phyloP scores from a whole-genome alignment of 2,329 filamentous ascomycete genomes.

The Colletotrichum graminicola region DNA sequence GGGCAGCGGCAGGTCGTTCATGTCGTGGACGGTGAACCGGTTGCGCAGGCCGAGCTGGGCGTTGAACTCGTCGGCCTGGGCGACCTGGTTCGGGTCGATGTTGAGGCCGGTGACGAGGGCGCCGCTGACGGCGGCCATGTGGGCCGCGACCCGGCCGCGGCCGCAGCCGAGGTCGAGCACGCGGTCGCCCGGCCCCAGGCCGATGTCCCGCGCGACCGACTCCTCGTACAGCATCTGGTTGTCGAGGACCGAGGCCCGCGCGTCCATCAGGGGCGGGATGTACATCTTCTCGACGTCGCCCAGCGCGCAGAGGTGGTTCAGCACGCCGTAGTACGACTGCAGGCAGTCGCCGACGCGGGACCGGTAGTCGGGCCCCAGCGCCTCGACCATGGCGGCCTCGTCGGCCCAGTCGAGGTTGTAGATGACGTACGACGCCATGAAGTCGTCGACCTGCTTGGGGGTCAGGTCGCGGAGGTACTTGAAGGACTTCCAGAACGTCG shows the following conservation, averaged over 20 bases:
- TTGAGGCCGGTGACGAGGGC: slow-evolving; percentile 64
- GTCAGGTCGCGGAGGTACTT: slow-evolving; percentile 62
- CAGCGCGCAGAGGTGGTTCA: slow-evolving; percentile 67
- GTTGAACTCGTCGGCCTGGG: slow-evolving; percentile 60
- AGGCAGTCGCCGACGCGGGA: slow-evolving; percentile 64
- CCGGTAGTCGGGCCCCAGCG: slow-evolving; percentile 62
- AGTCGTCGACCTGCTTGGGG: slow-evolving; percentile 65
- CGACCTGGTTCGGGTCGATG: slow-evolving; percentile 66
- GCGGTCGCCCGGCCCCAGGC: slow-evolving; percentile 57
- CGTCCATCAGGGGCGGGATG: slow-evolving; percentile 66
- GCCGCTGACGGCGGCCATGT: slow-evolving; percentile 63
- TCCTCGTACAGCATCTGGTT: slow-evolving; percentile 67
- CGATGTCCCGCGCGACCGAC: slow-evolving; percentile 61
- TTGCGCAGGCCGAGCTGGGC: slow-evolving; percentile 57
- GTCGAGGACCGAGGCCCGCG: slow-evolving; percentile 60
- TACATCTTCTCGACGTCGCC: slow-evolving; percentile 71
- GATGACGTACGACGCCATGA: slow-evolving; percentile 68
- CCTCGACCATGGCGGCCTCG: slow-evolving; percentile 60
- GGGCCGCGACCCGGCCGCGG: slow-evolving; percentile 65
- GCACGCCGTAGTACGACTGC: slow-evolving; percentile 64
- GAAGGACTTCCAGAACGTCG: slow-evolving; percentile 63
- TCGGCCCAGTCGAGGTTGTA: slow-evolving; percentile 68
- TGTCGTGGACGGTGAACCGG: slow-evolving; percentile 63
- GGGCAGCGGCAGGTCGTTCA: slow-evolving; percentile 64
- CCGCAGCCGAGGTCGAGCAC: slow-evolving; percentile 67